Conservation (phyloP, 805 yeast species). For the Wilhelminamyces savonicus region DNA sequence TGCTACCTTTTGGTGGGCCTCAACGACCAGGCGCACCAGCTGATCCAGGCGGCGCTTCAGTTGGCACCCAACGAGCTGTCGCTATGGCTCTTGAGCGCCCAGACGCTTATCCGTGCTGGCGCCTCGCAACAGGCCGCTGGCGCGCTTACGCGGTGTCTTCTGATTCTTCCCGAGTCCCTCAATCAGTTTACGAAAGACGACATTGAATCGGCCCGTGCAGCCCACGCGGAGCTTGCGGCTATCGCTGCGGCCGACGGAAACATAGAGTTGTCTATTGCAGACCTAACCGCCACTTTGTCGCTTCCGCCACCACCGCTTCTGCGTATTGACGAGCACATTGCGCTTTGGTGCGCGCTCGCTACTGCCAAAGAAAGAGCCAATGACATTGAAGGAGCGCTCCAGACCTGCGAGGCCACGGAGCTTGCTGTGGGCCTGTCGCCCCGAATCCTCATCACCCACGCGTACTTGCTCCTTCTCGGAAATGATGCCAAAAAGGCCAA, state of each 20-base stretch:
- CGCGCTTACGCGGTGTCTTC: slow-evolving; percentile 39
- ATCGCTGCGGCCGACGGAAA: slow-evolving; percentile 48
- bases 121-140: slow-evolving; percentile 42
- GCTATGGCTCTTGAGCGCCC: slow-evolving; percentile 45
- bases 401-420: slow-evolving; percentile 44
- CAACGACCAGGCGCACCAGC: slow-evolving; percentile 46
- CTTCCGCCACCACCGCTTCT: slow-evolving; percentile 44
- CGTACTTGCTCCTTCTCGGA: slow-evolving; percentile 40
- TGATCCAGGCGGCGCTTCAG: slow-evolving; percentile 38
- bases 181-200: slow-evolving; percentile 23
- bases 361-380: slow-evolving; percentile 46
- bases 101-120: slow-evolving; percentile 38
- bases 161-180: slow-evolving; percentile 30
- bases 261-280: slow-evolving; percentile 43
- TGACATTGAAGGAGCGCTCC: slow-evolving; percentile 43
- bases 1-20: slow-evolving; percentile 43
- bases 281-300: slow-evolving; percentile 43
- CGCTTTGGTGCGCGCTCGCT: slow-evolving; percentile 49
- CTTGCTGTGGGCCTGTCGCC: slow-evolving; percentile 39
- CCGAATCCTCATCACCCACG: slow-evolving; percentile 40
- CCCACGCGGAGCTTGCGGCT: slow-evolving; percentile 52
- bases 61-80: slow-evolving; percentile 36
- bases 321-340: slow-evolving; percentile 40
- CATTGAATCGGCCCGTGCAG: slow-evolving; percentile 43
- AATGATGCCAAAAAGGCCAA: slow-evolving; percentile 8